phyloP scores from a whole-genome alignment of 768 basidiomycete genomes.

The Naganishia friedmannii region DNA sequence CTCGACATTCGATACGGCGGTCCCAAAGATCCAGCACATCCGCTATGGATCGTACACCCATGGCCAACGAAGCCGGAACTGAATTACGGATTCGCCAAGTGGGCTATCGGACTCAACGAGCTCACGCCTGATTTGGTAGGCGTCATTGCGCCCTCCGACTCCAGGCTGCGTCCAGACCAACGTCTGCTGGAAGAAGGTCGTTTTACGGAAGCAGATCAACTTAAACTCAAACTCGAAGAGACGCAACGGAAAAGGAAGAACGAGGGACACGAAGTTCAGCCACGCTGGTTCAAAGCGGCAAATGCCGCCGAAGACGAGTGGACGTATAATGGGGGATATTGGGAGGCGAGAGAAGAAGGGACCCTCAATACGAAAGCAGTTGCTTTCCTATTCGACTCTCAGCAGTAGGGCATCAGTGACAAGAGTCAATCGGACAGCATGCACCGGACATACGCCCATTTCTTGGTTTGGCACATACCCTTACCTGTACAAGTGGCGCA shows the following conservation, averaged over 20 bases:
- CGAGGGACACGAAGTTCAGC: constrained; percentile 57
- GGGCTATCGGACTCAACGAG: constrained; percentile 76
- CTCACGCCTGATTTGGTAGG: constrained; percentile 62
- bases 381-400: constrained; percentile 14
- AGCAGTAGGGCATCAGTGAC: neutral
- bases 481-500: neutral
- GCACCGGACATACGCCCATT: neutral
- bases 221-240: constrained; percentile 72
- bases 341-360: constrained; percentile 22
- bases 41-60: constrained; percentile 69
- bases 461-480: neutral
- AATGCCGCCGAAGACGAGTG: constrained; percentile 27
- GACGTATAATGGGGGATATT: constrained; percentile 29
- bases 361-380: constrained; percentile 12
- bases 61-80: constrained; percentile 70
- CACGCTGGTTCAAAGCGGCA: constrained; percentile 29
- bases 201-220: constrained; percentile 66
- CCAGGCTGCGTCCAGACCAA: constrained; percentile 75
- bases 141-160: constrained; percentile 70
- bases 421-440: neutral
- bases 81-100: constrained; percentile 79
- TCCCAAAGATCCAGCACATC: constrained; percentile 63
- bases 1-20: constrained; percentile 62
- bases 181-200: constrained; percentile 76
- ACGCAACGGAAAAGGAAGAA: constrained; percentile 70